Percentiles rank a stretch among this genome's conserved stretches.
These are phyloP conservation scores for Stipa capillata DNA, from an alignment of 176 grass and related monocot species.

Conservation along the genomic window DNA sequence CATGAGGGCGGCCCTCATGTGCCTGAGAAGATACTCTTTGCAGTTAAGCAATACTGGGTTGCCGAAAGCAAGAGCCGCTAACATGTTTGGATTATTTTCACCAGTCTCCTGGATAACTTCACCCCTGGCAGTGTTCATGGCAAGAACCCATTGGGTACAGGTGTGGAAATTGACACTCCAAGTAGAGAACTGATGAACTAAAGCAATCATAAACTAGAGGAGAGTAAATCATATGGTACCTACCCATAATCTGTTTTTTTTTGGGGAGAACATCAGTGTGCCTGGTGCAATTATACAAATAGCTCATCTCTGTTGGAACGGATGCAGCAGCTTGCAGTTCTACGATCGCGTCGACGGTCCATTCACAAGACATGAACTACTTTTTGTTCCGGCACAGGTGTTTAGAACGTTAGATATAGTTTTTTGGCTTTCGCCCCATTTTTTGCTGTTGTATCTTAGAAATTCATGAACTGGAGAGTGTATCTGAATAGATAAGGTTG, in stretches of 20 bases:
- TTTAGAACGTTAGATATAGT: neutral
- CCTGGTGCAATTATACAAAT: neutral
- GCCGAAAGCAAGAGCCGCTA: slow-evolving; percentile 31
- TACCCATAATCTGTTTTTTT: neutral
- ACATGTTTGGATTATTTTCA: neutral
- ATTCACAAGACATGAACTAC: neutral
- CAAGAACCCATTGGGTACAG: neutral
- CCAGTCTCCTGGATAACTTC: neutral
- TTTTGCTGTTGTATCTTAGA: slow-evolving; percentile 12
- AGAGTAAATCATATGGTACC: neutral
- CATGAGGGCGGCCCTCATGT: slow-evolving; percentile 62
- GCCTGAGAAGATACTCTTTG: slow-evolving; percentile 78
- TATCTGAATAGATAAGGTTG: neutral
- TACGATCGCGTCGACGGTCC: neutral
- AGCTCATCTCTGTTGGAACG: neutral
- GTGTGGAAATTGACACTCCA: neutral
- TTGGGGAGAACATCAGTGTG: neutral
- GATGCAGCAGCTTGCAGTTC: neutral
- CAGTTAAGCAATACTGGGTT: slow-evolving; percentile 69
- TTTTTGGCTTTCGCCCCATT: neutral
- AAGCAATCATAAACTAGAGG: neutral
- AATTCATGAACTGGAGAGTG: neutral
- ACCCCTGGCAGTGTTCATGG: neutral
- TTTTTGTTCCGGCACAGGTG: neutral
- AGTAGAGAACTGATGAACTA: neutral